Evolutionary conservation across 2,329 filamentous ascomycete genomes (phyloP).

Genomic region (Periglandula ipomoeae): DNA sequence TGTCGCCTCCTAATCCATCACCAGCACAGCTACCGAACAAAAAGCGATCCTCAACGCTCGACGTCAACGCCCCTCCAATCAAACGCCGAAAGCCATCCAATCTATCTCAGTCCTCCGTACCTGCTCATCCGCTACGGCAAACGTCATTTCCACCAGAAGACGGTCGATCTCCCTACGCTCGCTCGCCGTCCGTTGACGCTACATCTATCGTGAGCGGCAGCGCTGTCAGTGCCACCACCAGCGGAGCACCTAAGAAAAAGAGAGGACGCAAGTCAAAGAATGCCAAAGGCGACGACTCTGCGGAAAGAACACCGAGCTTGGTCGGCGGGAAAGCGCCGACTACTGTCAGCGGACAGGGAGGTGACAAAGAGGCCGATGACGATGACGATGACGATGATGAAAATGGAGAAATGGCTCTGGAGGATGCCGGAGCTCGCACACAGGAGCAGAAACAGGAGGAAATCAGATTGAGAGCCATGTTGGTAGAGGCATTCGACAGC

Average conservation of each 20-base stretch:
- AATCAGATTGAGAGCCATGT: constrained; percentile 46
- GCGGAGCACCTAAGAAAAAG: constrained; percentile 45
- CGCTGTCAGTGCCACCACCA: constrained; percentile 36
- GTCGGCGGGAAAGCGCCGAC: constrained; percentile 32
- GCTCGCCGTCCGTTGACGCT: constrained; percentile 58
- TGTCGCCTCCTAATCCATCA: constrained; percentile 45
- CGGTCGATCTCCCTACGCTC: constrained; percentile 42
- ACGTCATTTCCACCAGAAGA: constrained; percentile 67
- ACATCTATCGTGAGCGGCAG: constrained; percentile 53
- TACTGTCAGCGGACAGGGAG: constrained; percentile 34
- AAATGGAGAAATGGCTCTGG: constrained; percentile 44
- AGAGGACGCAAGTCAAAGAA: constrained; percentile 52
- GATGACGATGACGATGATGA: constrained; percentile 53
- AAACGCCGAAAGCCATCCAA: constrained; percentile 67
- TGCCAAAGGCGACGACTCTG: constrained; percentile 32
- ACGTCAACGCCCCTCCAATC: constrained; percentile 38
- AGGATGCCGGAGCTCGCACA: constrained; percentile 50
- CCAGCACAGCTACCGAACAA: constrained; percentile 44
- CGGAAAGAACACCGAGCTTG: constrained; percentile 36
- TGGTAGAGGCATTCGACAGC: constrained; percentile 55
- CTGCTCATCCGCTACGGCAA: constrained; percentile 64
- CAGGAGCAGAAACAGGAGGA: constrained; percentile 60
- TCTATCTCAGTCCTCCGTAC: constrained; percentile 44
- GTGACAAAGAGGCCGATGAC: constrained; percentile 39
- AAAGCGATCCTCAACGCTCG: constrained; percentile 50